Evolutionary conservation across 805 yeast genomes (phyloP).

Genomic region (Kuraishia piskuri): DNA sequence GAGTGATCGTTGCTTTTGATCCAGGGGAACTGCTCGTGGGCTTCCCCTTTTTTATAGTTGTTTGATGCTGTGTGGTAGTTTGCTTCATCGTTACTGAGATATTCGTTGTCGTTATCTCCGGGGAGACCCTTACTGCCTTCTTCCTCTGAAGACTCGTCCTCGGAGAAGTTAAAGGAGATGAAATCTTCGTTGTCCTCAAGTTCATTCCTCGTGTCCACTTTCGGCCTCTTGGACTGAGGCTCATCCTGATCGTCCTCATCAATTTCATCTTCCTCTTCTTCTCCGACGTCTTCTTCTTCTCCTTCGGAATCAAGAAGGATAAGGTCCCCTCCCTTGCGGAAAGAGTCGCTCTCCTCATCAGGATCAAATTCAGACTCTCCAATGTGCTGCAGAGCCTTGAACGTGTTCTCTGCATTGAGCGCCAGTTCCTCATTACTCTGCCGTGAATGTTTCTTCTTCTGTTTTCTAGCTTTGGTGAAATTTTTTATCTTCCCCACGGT

Average conservation of each 20-base stretch:
- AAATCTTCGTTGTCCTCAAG: slow-evolving; percentile 40
- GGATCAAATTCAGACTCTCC: background rate
- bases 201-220: slow-evolving; percentile 18
- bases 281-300: background rate
- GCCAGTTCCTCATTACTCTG: background rate
- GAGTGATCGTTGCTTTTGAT: slow-evolving; percentile 70
- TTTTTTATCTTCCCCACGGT: slow-evolving; percentile 1
- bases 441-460: background rate
- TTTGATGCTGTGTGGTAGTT: slow-evolving; percentile 18
- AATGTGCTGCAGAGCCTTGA: background rate
- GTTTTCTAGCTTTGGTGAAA: background rate
- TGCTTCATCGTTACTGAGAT: slow-evolving; percentile 36
- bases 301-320: background rate
- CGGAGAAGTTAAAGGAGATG: slow-evolving; percentile 45
- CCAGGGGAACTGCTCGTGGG: slow-evolving; percentile 57
- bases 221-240: background rate
- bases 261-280: background rate
- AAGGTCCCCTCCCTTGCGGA: background rate
- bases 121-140: slow-evolving; percentile 12
- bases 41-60: slow-evolving; percentile 16
- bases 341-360: background rate
- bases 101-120: slow-evolving; percentile 28
- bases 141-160: slow-evolving; percentile 22
- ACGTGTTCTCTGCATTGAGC: background rate
- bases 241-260: background rate